Base-by-base conservation (phyloP, 2,329 filamentous ascomycete genomes). In the Pseudocercospora pini-densiflorae region DNA sequence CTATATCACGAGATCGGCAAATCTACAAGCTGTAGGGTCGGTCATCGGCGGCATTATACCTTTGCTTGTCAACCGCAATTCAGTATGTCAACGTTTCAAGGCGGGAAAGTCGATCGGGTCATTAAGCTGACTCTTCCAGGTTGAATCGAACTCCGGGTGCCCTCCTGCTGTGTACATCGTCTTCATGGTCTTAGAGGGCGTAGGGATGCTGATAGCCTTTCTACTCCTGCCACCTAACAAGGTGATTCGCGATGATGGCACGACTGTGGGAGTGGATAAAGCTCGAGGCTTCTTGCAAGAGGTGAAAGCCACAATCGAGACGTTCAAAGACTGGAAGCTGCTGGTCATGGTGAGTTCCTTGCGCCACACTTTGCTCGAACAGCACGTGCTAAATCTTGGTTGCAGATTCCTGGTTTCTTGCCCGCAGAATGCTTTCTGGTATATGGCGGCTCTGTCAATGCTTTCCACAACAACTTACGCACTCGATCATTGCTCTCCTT, bases 391-490 rank as follows among this genome's bases (percentile, higher is more conserved):
- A 10, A 33, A 8, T 3, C 12, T 36, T 16, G 33, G 9, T 36
- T 36, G 9, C 24, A 59, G 57, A 61, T 61, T 31, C 72, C 73
- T 43, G 71, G 47, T 53, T 70, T 74, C 63, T 65, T 76, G 23
- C 66, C 76, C 6, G 70, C 73, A 5, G 76, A 78, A 63, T 73
- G 71, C 24, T 78, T 76, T 55, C 69, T 79, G 16, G 76, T 78
- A 4, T 78, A 78, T 49, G 70, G 70, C n/a, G 77, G 77, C 19
- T 76, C 77, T 1, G 76, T 77, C 29, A 79, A 79, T 53, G 71
- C 74, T 5, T 75, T 65, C 60, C 73, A 74, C 68, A 76, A 75
- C 64, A 71, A 74, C 49, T 59, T 75, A n/a, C 61, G 73, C n/a
- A 73, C 73, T 9, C 64, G 74, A 58, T 71, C 70, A 14, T 70